Evolutionary conservation across 2,329 filamentous ascomycete species (phyloP).

Genomic region (Triangularia verruculosa): DNA sequence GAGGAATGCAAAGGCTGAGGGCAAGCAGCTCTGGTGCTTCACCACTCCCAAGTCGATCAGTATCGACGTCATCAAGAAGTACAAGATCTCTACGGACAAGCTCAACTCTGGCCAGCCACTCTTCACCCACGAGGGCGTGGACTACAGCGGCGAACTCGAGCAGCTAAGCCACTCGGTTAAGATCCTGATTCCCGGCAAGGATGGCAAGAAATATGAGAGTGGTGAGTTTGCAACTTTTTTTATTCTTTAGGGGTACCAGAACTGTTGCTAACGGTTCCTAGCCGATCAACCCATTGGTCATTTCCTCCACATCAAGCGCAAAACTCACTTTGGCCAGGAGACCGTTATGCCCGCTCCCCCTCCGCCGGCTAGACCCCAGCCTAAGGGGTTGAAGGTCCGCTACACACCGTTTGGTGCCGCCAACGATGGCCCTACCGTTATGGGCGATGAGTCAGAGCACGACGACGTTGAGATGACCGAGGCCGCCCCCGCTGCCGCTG

Average conservation of each 20-base stretch:
- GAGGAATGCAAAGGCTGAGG: constrained; percentile 55
- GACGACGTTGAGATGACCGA: constrained; percentile 47
- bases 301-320: constrained; percentile 63
- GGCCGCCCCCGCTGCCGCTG: constrained; percentile 27
- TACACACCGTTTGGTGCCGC: constrained; percentile 63
- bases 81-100: constrained; percentile 59
- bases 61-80: constrained; percentile 62
- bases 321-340: constrained; percentile 53
- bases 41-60: constrained; percentile 68
- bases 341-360: constrained; percentile 32
- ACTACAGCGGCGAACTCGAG: constrained; percentile 60
- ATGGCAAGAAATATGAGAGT: constrained; percentile 52
- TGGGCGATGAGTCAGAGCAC: constrained; percentile 44
- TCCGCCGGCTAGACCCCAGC: constrained; percentile 59
- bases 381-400: constrained; percentile 63
- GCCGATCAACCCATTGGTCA: constrained; percentile 50
- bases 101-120: constrained; percentile 51
- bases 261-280: constrained; percentile 33
- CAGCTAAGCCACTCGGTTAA: constrained; percentile 52
- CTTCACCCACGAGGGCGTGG: constrained; percentile 60
- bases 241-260: background rate
- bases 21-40: constrained; percentile 80
- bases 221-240: constrained; percentile 41
- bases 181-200: constrained; percentile 58
- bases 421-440: constrained; percentile 31